Base-by-base conservation (phyloP, 169 alveolate genomes). In the Plasmodium vinckei region DNA sequence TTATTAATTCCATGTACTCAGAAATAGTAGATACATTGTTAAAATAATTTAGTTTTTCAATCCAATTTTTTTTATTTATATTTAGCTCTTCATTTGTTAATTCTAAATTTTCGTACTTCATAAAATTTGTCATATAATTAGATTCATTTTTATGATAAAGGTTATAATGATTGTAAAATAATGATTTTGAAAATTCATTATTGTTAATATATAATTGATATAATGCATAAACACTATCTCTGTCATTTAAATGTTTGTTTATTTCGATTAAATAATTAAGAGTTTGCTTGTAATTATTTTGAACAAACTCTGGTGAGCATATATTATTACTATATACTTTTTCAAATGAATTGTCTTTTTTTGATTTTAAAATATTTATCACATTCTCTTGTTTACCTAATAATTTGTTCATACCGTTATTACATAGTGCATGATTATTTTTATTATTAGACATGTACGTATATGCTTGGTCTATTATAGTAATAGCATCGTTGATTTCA, bases 81-180 rank as follows among this genome's bases (percentile, higher is more conserved):
- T 67, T 70, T 49, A 82, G 10, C 67, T 82, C 90, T 54, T 82
- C 90, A 7, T 57, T 82, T 5, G 84, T 82, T 82, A 82, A 54
- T 39, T 67, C 25, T 49, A 82, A 27, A 7, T 21, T 82, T 33
- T 82, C 72, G 23, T 67, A 67, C n/a, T 60, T 67, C 25, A 54
- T 56, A 42, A 65, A 82, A 53, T 82, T 27, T 19, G 42, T 82
- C n/a, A 65, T 12, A 53, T 82, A 65, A 15, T 51, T 51, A 82
- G 33, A 42, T 82, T 82, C 82, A 19, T 39, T 82, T 67, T 67
- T 82, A 19, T 67, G 60, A 61, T 44, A 67, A 19, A 82, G 3
- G 46, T 54, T 56, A 56, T 53, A 44, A 82, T 82, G 90, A n/a
- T 67, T 82, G 68, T 17, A 33, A 19, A 82, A 82, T n/a, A 82